Evolutionary conservation across 352 stramenopile species (phyloP).

Genomic region (Globisporangium carolinianum): DNA sequence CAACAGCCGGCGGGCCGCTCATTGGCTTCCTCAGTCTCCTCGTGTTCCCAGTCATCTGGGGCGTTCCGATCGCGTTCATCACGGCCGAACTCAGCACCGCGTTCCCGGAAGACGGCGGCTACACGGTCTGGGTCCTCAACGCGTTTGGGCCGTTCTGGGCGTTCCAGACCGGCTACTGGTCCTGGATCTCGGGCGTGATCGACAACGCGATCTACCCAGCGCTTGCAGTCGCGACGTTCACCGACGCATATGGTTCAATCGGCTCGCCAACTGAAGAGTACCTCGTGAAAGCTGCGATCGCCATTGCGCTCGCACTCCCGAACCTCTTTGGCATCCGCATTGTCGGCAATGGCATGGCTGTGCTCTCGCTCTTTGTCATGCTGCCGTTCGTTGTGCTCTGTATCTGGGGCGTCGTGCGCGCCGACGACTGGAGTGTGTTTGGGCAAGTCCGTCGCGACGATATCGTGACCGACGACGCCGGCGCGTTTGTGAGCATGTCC

Average conservation of each 20-base stretch:
- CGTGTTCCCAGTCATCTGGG: constrained; percentile 87
- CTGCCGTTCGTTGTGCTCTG: constrained; percentile 83
- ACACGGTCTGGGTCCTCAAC: constrained; percentile 88
- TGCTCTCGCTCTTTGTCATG: constrained; percentile 84
- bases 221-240: constrained; percentile 42
- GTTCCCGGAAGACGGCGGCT: constrained; percentile 81
- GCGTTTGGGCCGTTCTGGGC: constrained; percentile 87
- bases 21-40: constrained; percentile 83
- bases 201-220: constrained; percentile 93
- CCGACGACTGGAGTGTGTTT: constrained; percentile 26
- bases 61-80: constrained; percentile 86
- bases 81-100: constrained; percentile 89
- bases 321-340: constrained; percentile 66
- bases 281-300: constrained; percentile 35
- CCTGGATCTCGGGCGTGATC: constrained; percentile 86
- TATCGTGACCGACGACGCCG: constrained; percentile 23
- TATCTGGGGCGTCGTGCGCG: constrained; percentile 24
- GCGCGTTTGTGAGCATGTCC: constrained; percentile 32
- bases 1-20: constrained; percentile 38
- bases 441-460: constrained; percentile 29
- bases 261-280: constrained; percentile 25
- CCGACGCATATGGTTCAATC: constrained; percentile 27
- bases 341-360: constrained; percentile 69
- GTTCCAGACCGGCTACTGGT: constrained; percentile 75
- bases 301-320: constrained; percentile 28